phyloP scores from a whole-genome alignment of 2,329 filamentous ascomycete species.

The Pyricularia sp. region DNA sequence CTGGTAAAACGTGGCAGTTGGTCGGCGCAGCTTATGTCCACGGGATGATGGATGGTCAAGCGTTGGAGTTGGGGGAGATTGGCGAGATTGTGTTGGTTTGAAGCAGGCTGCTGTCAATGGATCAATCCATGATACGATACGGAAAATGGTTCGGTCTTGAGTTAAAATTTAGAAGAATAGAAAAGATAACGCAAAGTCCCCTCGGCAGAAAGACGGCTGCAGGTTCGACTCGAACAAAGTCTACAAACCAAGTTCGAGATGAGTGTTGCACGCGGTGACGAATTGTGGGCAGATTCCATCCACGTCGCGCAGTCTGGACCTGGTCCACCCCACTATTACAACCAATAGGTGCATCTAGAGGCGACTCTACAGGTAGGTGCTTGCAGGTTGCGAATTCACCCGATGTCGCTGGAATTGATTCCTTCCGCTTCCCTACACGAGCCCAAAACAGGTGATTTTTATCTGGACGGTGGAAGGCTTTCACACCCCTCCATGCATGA shows the following conservation, averaged over 20 bases:
- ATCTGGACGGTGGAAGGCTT: not conserved
- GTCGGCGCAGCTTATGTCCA: not conserved
- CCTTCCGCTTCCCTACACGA: not conserved
- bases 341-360: not conserved
- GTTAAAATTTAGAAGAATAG: too few relatives aligned
- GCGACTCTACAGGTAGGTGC: not conserved
- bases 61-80: not conserved
- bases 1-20: not conserved
- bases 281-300: not conserved
- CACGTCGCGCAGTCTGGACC: not conserved
- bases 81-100: not conserved
- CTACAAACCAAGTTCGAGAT: not conserved
- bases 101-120: not conserved
- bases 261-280: not conserved
- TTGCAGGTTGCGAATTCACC: not conserved
- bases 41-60: not conserved
- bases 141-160: too few relatives aligned
- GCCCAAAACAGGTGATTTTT: not conserved
- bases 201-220: too few relatives aligned
- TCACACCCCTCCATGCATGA: not conserved
- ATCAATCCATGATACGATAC: not conserved
- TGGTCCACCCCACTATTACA: not conserved
- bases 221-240: not conserved
- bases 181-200: too few relatives aligned
- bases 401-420: not conserved